Percentiles rank a stretch among this genome's conserved stretches.
Evolutionary conservation across 2,329 filamentous ascomycete species (phyloP).

Genomic region (Mariannaea sp.): DNA sequence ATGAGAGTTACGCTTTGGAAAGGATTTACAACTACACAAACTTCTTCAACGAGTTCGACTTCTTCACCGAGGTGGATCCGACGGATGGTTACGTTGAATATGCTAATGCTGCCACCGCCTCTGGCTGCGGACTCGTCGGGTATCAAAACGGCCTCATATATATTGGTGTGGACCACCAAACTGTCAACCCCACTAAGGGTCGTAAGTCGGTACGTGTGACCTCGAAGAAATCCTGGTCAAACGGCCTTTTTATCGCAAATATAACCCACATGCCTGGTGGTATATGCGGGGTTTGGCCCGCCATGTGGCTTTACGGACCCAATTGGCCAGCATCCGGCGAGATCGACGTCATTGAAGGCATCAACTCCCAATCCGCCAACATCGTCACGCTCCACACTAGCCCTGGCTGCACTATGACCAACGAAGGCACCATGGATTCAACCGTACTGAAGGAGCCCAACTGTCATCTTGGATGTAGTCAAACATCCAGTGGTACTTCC

Average conservation of each 20-base stretch:
- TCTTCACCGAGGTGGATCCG: constrained; percentile 61
- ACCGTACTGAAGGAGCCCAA: constrained; percentile 50
- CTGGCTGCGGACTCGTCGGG: constrained; percentile 57
- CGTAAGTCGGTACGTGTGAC: constrained; percentile 69
- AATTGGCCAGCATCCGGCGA: constrained; percentile 69
- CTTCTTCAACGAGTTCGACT: constrained; percentile 55
- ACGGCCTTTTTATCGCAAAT: constrained; percentile 69
- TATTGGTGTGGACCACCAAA: constrained; percentile 66
- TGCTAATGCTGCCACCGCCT: constrained; percentile 57
- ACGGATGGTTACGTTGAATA: constrained; percentile 73
- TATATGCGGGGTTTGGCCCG: constrained; percentile 69
- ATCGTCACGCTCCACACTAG: constrained; percentile 67
- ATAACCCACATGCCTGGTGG: constrained; percentile 68
- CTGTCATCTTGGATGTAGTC: constrained; percentile 65
- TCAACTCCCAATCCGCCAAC: constrained; percentile 62
- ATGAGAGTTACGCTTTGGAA: neutral
- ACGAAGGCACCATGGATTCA: constrained; percentile 49
- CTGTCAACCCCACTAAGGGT: constrained; percentile 55
- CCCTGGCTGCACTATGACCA: constrained; percentile 58
- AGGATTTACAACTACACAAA: constrained; percentile 43
- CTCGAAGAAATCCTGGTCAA: constrained; percentile 64
- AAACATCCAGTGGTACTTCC: constrained; percentile 44
- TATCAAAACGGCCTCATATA: constrained; percentile 58
- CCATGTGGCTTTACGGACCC: constrained; percentile 66
- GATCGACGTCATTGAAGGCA: constrained; percentile 75